Base-by-base conservation (phyloP, 805 yeast genomes). In the Candida broadrunensis region DNA sequence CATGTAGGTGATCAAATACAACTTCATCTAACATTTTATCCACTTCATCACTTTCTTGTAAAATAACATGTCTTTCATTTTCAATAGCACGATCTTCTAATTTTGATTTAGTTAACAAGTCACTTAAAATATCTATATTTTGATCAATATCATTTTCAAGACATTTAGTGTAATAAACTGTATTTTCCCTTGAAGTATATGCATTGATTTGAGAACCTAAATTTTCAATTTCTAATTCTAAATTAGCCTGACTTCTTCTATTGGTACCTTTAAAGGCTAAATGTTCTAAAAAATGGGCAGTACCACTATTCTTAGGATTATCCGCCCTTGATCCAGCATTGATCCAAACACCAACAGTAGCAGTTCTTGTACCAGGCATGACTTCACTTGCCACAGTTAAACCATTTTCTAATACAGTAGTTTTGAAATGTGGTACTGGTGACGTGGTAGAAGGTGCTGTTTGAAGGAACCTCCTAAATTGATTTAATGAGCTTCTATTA, bases 311-410 rank as follows among this genome's bases (percentile, higher is more conserved):
- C 56, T 75, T 75, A 55, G 86, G 80, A 54, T 81, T 84, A 65
- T 93, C 99, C 3, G 98, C 98, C 47, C 99, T 76, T 3, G 97
- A 90, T 2, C 99, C 99, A 31, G 99, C 97, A 65, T 93, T 97
- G 46, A 93, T 89, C 91, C 97, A 95, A 41, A 93, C 91, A 2
- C 98, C 99, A 12, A 93, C 97, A 2, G 99, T 93, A 46, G 99
- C 98, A 33, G 97, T 89, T 51, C 84, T 76, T 6, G 95, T 83
- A 47, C 85, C 83, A 9, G 98, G 98, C 59, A 86, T 80, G 33
- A 74, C 57, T 60, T 93, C 98, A 35, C 95, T 78, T 40, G 98
- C 99, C 30, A 91, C 96, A 0, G 97, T 91, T 33, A 93, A 66
- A 2, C 99, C 99, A 60, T 93, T 93, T n/a, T 83, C 70, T 39